Conservation (phyloP, 768 basidiomycete genomes). For the Favolaschia claudopus region DNA sequence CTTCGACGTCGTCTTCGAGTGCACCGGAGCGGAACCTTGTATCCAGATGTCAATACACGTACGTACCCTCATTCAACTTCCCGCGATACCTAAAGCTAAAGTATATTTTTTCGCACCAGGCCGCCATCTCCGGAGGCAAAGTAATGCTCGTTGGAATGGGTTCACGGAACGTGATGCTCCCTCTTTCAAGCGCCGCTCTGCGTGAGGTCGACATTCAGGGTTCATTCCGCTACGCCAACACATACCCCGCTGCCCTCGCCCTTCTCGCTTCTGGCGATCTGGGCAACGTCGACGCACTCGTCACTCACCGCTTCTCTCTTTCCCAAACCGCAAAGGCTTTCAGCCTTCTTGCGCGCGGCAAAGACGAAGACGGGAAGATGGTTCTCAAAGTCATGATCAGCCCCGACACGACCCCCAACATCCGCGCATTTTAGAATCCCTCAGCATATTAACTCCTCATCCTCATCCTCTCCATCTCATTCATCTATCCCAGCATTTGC, state of each 20-base stretch:
- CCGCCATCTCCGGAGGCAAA: conserved; percentile 84
- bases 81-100: conserved; percentile 20
- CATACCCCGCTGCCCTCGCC: conserved; percentile 85
- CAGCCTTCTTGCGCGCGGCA: conserved; percentile 78
- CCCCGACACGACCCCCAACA: conserved; percentile 17
- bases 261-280: conserved; percentile 77
- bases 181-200: conserved; percentile 81
- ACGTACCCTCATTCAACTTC: conserved; percentile 44
- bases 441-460: not conserved
- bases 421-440: not conserved
- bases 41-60: conserved; percentile 93
- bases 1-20: conserved; percentile 94
- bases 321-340: conserved; percentile 78
- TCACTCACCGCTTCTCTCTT: conserved; percentile 80
- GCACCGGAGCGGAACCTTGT: conserved; percentile 91
- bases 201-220: conserved; percentile 94
- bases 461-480: not conserved
- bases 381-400: conserved; percentile 92
- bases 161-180: conserved; percentile 79
- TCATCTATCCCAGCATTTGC: not conserved
- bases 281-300: conserved; percentile 70
- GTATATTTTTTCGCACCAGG: conserved; percentile 49
- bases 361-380: conserved; percentile 80
- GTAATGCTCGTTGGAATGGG: conserved; percentile 98
- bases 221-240: conserved; percentile 91